Percentiles rank a stretch among this genome's conserved stretches.
phyloP scores from a whole-genome alignment of 768 basidiomycete genomes.

The Mycena chlorophos region DNA sequence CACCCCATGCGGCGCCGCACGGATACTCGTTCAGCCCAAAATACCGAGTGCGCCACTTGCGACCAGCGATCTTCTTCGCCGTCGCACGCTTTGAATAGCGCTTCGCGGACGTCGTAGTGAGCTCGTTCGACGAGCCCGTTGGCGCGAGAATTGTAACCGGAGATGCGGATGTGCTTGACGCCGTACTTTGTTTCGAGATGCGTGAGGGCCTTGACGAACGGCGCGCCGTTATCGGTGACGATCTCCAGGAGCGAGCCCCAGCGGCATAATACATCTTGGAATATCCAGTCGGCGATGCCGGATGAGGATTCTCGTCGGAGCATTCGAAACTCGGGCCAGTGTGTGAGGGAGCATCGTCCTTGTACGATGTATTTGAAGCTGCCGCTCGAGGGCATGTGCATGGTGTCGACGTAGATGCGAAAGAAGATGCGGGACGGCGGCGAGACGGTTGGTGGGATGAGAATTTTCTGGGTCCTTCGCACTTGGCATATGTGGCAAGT shows the following conservation, averaged over 20 bases:
- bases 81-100: constrained; percentile 34
- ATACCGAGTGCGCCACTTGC: constrained; percentile 16
- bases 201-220: constrained; percentile 21
- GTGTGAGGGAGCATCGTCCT: constrained; percentile 33
- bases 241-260: too few relatives aligned
- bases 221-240: constrained; percentile 27
- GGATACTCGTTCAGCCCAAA: constrained; percentile 40
- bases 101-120: constrained; percentile 29
- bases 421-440: constrained; percentile 30
- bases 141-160: constrained; percentile 33
- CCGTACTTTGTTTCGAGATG: constrained; percentile 29
- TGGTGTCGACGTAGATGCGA: constrained; percentile 40
- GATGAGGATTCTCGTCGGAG: constrained; percentile 30
- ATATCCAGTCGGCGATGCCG: constrained; percentile 33
- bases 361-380: constrained; percentile 40
- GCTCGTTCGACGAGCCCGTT: constrained; percentile 33
- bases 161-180: constrained; percentile 30
- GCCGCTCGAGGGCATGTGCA: constrained; percentile 37
- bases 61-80: constrained; percentile 35
- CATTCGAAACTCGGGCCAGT: constrained; percentile 33
- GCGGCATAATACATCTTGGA: constrained; percentile 35
- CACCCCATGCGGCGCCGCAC: constrained; percentile 28
- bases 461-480: constrained; percentile 22
- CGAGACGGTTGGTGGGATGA: constrained; percentile 22
- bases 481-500: constrained; percentile 34